A percentile compares a stretch with the other conserved stretches of the same genome.
Conservation (phyloP, 805 yeast species). For the Zygoascus bituminiphila region DNA sequence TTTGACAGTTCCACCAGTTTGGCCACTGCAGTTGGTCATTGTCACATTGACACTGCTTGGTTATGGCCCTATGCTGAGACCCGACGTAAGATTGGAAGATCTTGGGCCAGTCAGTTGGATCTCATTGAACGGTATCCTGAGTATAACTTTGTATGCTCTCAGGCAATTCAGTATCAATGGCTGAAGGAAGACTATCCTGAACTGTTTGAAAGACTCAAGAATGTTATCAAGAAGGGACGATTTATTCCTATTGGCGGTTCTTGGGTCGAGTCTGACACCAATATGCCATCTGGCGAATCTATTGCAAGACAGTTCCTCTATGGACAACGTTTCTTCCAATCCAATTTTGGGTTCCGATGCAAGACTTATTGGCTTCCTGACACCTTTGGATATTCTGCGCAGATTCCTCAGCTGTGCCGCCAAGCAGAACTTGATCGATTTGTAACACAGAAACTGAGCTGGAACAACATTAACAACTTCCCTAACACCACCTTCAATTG, state of each 20-base stretch:
- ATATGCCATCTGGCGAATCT: constrained; percentile 89
- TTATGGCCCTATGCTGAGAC: constrained; percentile 98
- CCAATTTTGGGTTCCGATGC: constrained; percentile 69
- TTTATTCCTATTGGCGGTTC: constrained; percentile 93
- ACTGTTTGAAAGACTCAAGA: constrained; percentile 52
- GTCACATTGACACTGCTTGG: constrained; percentile 99
- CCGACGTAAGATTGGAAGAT: constrained; percentile 81
- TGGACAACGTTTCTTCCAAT: constrained; percentile 80
- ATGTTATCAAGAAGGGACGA: constrained; percentile 55
- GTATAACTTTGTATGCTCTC: constrained; percentile 89
- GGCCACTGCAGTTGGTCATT: constrained; percentile 71
- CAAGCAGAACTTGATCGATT: constrained; percentile 76
- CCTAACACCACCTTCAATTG: constrained; percentile 91
- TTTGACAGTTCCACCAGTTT: not conserved
- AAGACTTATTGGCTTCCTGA: constrained; percentile 93
- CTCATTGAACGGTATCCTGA: constrained; percentile 85
- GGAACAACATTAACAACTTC: constrained; percentile 92
- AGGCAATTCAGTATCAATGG: constrained; percentile 95
- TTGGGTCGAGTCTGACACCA: constrained; percentile 97
- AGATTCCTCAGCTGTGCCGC: constrained; percentile 87
- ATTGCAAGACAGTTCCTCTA: constrained; percentile 78
- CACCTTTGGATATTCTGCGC: constrained; percentile 93
- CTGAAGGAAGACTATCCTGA: constrained; percentile 79
- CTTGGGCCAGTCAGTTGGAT: constrained; percentile 90
- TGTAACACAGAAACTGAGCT: constrained; percentile 86